phyloP scores from a whole-genome alignment of 352 stramenopile species.

The Pythium folliculosum region DNA sequence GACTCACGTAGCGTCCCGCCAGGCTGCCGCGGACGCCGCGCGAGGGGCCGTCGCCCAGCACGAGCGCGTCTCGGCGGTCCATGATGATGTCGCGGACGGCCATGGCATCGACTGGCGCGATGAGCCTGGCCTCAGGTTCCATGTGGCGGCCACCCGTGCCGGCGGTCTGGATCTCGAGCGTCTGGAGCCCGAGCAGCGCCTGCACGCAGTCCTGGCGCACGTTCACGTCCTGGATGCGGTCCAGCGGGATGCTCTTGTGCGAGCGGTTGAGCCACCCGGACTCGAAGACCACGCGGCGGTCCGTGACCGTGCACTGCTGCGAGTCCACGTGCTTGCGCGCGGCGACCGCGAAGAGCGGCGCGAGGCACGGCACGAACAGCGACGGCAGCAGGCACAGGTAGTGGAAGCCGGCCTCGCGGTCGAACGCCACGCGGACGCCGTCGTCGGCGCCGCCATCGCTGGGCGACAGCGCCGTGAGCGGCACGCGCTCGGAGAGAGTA shows the following conservation, averaged over 20 bases:
- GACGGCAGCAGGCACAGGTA: conserved; percentile 25
- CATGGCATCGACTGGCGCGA: conserved; percentile 34
- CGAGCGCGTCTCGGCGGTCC: conserved; percentile 41
- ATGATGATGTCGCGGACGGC: conserved; percentile 44
- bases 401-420: conserved; percentile 22
- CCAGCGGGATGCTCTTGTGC: conserved; percentile 46
- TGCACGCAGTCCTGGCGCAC: conserved; percentile 41
- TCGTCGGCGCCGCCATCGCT: conserved; percentile 9
- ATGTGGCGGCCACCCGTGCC: conserved; percentile 20
- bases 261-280: conserved; percentile 43
- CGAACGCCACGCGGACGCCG: conserved; percentile 23
- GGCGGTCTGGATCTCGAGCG: conserved; percentile 48
- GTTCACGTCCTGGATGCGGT: conserved; percentile 55
- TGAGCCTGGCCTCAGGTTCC: conserved; percentile 30
- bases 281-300: conserved; percentile 42
- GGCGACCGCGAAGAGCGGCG: conserved; percentile 26
- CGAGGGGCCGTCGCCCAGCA: conserved; percentile 21
- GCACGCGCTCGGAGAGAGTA: not conserved
- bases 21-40: too few species aligned
- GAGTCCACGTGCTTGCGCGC: conserved; percentile 37
- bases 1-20: not conserved
- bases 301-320: conserved; percentile 42
- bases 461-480: not conserved
- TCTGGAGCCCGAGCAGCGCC: conserved; percentile 34
- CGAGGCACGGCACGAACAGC: conserved; percentile 17